Percentiles rank a stretch among this genome's conserved stretches.
phyloP scores from a whole-genome alignment of 225 moss, liverwort and hornwort genomes.

The Takakia lepidozioides region DNA sequence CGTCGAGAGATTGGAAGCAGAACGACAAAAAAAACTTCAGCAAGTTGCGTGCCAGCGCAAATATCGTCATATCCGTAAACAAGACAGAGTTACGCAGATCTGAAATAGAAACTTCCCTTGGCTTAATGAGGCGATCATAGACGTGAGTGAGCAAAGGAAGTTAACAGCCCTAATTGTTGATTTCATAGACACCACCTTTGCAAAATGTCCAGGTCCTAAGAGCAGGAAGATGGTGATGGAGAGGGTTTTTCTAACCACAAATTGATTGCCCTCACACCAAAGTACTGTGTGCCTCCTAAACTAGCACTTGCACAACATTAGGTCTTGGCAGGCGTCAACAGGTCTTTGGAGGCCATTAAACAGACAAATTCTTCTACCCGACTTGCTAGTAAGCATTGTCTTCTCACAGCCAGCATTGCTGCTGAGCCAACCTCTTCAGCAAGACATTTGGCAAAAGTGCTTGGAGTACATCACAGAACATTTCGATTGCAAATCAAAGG shows the following conservation, averaged over 20 bases:
- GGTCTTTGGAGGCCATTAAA: background rate
- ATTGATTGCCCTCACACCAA: background rate
- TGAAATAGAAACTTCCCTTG: no score
- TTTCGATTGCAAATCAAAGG: background rate
- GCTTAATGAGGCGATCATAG: no score
- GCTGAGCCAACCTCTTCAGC: background rate
- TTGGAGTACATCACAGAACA: background rate
- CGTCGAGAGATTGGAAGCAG: no score
- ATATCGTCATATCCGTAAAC: no score
- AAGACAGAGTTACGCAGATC: no score
- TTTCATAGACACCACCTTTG: background rate
- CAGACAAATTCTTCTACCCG: background rate
- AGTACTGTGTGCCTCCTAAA: background rate
- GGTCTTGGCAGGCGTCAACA: background rate
- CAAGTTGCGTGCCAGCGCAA: no score
- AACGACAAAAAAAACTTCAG: no score
- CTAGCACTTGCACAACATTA: background rate
- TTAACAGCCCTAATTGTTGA: no score
- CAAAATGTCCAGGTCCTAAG: background rate
- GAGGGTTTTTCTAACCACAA: background rate
- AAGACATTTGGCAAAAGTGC: background rate
- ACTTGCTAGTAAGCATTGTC: background rate
- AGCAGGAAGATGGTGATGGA: constrained; percentile 1
- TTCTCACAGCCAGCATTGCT: background rate
- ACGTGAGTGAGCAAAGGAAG: no score